These are phyloP conservation scores for Boletus rubroflammeus DNA, from an alignment of 768 basidiomycete genomes.

Conservation along the genomic window DNA sequence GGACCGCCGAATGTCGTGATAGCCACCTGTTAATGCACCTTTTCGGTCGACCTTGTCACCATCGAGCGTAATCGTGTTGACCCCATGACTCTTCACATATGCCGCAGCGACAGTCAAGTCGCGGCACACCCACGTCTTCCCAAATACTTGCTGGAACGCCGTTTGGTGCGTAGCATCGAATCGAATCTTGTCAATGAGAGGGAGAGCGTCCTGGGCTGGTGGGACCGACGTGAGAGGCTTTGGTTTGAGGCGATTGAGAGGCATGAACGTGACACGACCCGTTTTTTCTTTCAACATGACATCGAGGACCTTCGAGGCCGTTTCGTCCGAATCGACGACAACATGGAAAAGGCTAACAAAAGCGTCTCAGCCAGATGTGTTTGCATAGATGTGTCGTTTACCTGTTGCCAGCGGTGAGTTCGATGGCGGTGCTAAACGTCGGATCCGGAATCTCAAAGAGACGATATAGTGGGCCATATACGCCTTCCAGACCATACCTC, in stretches of 20 bases:
- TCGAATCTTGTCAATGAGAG: constrained; percentile 76
- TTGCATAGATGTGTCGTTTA: constrained; percentile 26
- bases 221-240: constrained; percentile 57
- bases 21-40: constrained; percentile 94
- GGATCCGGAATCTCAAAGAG: constrained; percentile 87
- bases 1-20: constrained; percentile 86
- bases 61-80: constrained; percentile 96
- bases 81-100: constrained; percentile 90
- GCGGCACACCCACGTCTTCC: constrained; percentile 93
- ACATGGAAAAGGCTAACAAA: constrained; percentile 79
- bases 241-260: constrained; percentile 88
- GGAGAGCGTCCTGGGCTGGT: constrained; percentile 71
- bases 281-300: constrained; percentile 91
- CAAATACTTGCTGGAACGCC: constrained; percentile 96
- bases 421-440: constrained; percentile 89
- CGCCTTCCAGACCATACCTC: constrained; percentile 70
- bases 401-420: constrained; percentile 96
- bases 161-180: constrained; percentile 69
- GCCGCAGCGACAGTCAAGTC: constrained; percentile 90
- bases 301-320: constrained; percentile 86
- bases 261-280: constrained; percentile 97
- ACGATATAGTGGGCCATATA: constrained; percentile 92
- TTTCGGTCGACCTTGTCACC: constrained; percentile 98
- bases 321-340: constrained; percentile 95
- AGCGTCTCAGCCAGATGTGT: constrained; percentile 3